Evolutionary conservation across 768 basidiomycete species (phyloP), one percentile per base, ranked within the genome.

Genomic region (Amanita rubescens): DNA sequence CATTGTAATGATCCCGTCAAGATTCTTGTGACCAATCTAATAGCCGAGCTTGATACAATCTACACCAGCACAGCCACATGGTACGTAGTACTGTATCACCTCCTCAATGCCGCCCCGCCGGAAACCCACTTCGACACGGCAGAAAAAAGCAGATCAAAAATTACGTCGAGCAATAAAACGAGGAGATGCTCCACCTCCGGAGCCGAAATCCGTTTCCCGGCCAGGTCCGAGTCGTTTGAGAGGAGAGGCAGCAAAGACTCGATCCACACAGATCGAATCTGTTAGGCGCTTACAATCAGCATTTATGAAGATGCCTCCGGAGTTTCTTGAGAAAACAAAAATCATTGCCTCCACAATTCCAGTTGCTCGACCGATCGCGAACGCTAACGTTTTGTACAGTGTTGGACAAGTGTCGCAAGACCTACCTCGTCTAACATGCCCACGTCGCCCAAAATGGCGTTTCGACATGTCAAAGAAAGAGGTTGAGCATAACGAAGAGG

Each of bases 401-500:
- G 55, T 58, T 24, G 57, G 62, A 51, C 43, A 49, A 35, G 51
- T 55, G 35, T 41, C 64, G 57, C 20, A 60, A 57, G 37, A 53
- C 47, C 37, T 53, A 22, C 60, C 58, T 1, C 44, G 47, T 6
- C 65, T 80, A 58, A 65, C 67, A 34, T 80, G 78, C 61, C 90
- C 90, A 15, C 79, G 70, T 57, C 66, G 94, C 54, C 94, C 94
- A 3, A 92, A 86, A 65, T 96, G 94, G 90, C 73, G 79, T 17
- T 90, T 82, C 64, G 85, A 88, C 20, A 87, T 88, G 84, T 77
- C 83, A 37, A 97, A 95, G 73, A 81, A 78, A 20, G 89, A 94
- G 68, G 85, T 97, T 14, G 93, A 97, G 62, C 75, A 74, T 50
- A 96, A 95, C 63, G 94, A 97, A 68, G 89, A 92, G 62, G 90